These are phyloP conservation scores for Lasiosphaeriaceae sp. DNA, from an alignment of 495 filamentous ascomycete species.

Conservation along the genomic window DNA sequence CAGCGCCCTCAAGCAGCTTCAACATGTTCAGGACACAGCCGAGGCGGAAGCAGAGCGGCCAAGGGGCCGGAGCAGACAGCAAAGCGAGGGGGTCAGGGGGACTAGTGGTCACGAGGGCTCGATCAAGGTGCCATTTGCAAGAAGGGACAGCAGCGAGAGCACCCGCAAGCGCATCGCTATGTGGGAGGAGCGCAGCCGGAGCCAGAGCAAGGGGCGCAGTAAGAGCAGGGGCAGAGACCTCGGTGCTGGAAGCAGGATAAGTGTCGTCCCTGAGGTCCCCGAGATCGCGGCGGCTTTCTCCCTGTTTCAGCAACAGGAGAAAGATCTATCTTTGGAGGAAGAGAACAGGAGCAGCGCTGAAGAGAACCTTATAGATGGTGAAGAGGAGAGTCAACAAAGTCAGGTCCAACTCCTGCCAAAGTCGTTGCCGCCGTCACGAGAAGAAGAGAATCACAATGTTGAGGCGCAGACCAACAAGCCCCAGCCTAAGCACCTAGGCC, in stretches of 20 bases:
- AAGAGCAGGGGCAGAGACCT: slow-evolving; percentile 19
- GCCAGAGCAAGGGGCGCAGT: slow-evolving; percentile 18
- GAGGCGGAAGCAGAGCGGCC: neutral
- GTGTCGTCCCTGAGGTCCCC: slow-evolving; percentile 22
- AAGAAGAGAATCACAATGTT: too few relatives aligned
- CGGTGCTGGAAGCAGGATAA: slow-evolving; percentile 15
- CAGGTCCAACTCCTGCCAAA: too few relatives aligned
- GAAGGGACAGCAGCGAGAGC: slow-evolving; percentile 19
- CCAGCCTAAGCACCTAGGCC: too few relatives aligned
- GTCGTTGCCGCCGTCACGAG: too few relatives aligned
- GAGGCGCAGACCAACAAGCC: too few relatives aligned
- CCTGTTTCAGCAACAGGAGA: neutral
- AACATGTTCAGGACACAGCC: slow-evolving; percentile 4
- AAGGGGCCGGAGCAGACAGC: slow-evolving; percentile 12
- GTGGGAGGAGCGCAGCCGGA: slow-evolving; percentile 22
- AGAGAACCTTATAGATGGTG: too few relatives aligned
- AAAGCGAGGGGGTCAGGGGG: neutral
- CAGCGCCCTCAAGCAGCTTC: slow-evolving; percentile 4
- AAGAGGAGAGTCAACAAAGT: too few relatives aligned
- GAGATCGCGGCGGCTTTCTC: slow-evolving; percentile 9
- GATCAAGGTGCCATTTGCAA: slow-evolving; percentile 7
- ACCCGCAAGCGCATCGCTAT: slow-evolving; percentile 19
- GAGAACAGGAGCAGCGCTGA: too few relatives aligned
- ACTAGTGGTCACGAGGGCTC: slow-evolving; percentile 4
- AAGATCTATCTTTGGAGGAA: neutral